These are phyloP conservation scores for Pseudonitzschia multiseries DNA, from an alignment of 108 stramenopile species.

Conservation along the genomic window DNA sequence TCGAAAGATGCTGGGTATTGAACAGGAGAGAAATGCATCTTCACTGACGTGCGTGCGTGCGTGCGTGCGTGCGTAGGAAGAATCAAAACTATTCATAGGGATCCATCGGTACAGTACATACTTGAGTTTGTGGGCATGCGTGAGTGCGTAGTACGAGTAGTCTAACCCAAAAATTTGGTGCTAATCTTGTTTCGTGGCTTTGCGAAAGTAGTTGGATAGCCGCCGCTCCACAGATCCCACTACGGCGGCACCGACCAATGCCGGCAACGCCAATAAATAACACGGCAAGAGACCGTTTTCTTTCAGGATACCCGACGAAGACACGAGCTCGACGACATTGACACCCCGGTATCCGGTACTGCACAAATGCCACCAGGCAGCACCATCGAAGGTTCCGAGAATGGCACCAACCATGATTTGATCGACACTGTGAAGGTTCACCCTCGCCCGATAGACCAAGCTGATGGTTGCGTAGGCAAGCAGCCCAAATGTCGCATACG, in stretches of 20 bases:
- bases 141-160: no score
- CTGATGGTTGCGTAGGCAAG: slow-evolving; percentile 50
- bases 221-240: slow-evolving; percentile 82
- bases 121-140: no score
- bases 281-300: slow-evolving; percentile 59
- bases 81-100: no score
- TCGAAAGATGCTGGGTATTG: no score
- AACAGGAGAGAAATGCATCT: no score
- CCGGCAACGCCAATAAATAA: slow-evolving; percentile 50
- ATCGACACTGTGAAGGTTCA: slow-evolving; percentile 61
- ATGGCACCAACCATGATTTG: slow-evolving; percentile 69
- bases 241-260: slow-evolving; percentile 63
- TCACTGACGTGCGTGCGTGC: no score
- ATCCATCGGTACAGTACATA: no score
- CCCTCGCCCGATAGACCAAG: slow-evolving; percentile 64
- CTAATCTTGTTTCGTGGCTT: background rate
- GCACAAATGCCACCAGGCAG: slow-evolving; percentile 56
- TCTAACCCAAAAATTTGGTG: background rate
- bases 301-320: slow-evolving; percentile 34
- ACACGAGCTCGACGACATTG: slow-evolving; percentile 41
- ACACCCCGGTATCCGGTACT: background rate
- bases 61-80: no score
- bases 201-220: slow-evolving; percentile 24
- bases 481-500: slow-evolving; percentile 31
- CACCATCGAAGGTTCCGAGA: slow-evolving; percentile 60